Base-by-base conservation (phyloP, 2,329 filamentous ascomycete genomes). In the Aspergillus ochraceoroseus region DNA sequence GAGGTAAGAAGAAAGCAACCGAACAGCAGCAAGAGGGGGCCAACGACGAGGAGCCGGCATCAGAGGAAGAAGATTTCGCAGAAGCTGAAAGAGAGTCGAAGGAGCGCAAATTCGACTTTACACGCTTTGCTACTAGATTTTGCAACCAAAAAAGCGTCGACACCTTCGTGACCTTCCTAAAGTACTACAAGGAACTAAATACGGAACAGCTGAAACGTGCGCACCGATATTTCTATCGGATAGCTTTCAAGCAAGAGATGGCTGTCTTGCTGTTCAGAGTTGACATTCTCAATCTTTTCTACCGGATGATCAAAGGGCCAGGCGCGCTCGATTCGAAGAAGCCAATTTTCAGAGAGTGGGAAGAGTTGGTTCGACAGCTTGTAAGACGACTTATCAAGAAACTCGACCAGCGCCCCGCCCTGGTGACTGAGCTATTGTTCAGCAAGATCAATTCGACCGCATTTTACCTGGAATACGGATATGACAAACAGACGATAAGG, bases 81-180 rank as follows among this genome's bases (percentile, higher is more conserved):
- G 76, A 80, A 53, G 86, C 83, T 1, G 81, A 88, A 51, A 76
- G 76, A 39, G 78, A 80, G 0, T 82, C 80, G 15, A 82, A 78
- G 28, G 92, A 98, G 62, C 81, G 92, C 37, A 94, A 90, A 54
- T 98, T 98, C 61, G 87, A 96, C 66, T 98, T 98, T 60, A 80
- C 77, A 43, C 79, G 83, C 2, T 96, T 95, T 59, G 74, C 85
- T 7, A 74, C 77, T 19, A 84, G 85, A 38, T 96, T 96, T 56
- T 77, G 85, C 32, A 83, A 82, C 0, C 89, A 96, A 61, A 80
- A 77, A 38, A 89, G 88, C 15, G 80, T 98, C 31, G 83, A 96
- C 61, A 94, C 90, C 0, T 98, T 95, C 59, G 75, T 94, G 19
- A 73, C 79, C 2, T 88, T 95, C 48, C 80, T 82, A 0, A 77